phyloP scores from a whole-genome alignment of 1,139 yeast genomes.

The Yamadazyma diospyri region DNA sequence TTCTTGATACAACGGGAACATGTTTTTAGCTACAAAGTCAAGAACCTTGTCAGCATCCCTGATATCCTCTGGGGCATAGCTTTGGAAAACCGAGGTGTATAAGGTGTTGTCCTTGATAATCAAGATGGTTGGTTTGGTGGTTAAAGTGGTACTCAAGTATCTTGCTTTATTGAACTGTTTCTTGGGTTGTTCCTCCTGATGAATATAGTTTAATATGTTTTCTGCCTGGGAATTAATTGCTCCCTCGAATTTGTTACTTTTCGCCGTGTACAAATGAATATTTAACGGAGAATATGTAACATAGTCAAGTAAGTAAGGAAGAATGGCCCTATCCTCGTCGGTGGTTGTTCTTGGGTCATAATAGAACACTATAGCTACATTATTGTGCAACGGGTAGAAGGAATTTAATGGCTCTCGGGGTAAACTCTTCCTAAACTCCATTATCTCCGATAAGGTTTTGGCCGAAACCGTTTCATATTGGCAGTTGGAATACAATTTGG shows the following conservation, averaged over 20 bases:
- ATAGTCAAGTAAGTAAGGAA: constrained; percentile 58
- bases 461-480: constrained; percentile 39
- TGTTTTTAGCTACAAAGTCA: constrained; percentile 45
- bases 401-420: constrained; percentile 29
- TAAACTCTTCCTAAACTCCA: constrained; percentile 35
- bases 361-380: constrained; percentile 49
- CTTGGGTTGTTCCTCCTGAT: constrained; percentile 29
- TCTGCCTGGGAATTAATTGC: constrained; percentile 42
- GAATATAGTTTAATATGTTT: constrained; percentile 37
- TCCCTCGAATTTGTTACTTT: constrained; percentile 40
- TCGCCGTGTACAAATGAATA: constrained; percentile 49
- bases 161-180: constrained; percentile 39
- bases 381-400: constrained; percentile 41
- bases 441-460: constrained; percentile 35
- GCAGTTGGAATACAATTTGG: constrained; percentile 31
- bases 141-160: constrained; percentile 48
- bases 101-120: constrained; percentile 56
- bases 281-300: constrained; percentile 52
- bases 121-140: constrained; percentile 59
- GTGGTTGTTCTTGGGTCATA: constrained; percentile 50
- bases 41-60: constrained; percentile 47
- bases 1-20: constrained; percentile 51
- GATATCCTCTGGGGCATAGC: constrained; percentile 60
- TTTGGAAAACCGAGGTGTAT: constrained; percentile 51
- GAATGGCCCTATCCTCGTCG: constrained; percentile 57